Percentiles rank a stretch among this genome's conserved stretches.
phyloP scores from a whole-genome alignment of 495 filamentous ascomycete species.

The Astrothelium macrocarpum region DNA sequence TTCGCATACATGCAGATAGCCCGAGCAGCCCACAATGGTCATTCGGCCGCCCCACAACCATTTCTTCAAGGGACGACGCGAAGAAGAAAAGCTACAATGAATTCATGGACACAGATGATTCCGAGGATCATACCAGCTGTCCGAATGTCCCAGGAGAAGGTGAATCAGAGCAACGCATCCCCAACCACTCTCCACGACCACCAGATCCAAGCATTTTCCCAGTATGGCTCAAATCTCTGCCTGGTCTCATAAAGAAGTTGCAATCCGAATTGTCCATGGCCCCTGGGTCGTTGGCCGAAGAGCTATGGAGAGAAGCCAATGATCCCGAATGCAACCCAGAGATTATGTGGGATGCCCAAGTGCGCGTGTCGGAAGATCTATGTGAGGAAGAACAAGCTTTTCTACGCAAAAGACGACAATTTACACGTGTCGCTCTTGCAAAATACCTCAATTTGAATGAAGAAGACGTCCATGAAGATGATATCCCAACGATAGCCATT shows the following conservation, averaged over 20 bases:
- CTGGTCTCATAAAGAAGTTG: conserved; percentile 70
- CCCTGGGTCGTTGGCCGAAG: conserved; percentile 76
- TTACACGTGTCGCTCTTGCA: conserved; percentile 62
- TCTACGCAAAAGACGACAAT: conserved; percentile 49
- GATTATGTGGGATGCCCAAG: conserved; percentile 64
- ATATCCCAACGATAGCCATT: conserved; percentile 85
- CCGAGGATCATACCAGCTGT: background rate
- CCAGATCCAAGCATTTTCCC: conserved; percentile 39
- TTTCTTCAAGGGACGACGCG: background rate
- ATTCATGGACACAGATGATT: conserved; percentile 2
- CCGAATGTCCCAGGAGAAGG: background rate
- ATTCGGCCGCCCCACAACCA: background rate
- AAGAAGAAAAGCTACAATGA: background rate
- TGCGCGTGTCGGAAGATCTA: conserved; percentile 72
- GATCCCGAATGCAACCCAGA: conserved; percentile 78
- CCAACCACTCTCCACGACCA: background rate
- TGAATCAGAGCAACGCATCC: background rate
- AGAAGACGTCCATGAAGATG: conserved; percentile 76
- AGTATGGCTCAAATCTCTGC: conserved; percentile 69
- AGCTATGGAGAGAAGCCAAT: conserved; percentile 86
- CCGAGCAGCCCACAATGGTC: background rate
- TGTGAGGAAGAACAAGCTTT: conserved; percentile 77
- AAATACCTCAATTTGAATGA: conserved; percentile 69
- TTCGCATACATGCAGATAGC: background rate
- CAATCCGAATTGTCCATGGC: conserved; percentile 79